Percentiles rank a stretch among this genome's conserved stretches.
These are phyloP conservation scores for Neoscytalidium dimidiatum DNA, from an alignment of 2,329 filamentous ascomycete species.

Conservation along the genomic window DNA sequence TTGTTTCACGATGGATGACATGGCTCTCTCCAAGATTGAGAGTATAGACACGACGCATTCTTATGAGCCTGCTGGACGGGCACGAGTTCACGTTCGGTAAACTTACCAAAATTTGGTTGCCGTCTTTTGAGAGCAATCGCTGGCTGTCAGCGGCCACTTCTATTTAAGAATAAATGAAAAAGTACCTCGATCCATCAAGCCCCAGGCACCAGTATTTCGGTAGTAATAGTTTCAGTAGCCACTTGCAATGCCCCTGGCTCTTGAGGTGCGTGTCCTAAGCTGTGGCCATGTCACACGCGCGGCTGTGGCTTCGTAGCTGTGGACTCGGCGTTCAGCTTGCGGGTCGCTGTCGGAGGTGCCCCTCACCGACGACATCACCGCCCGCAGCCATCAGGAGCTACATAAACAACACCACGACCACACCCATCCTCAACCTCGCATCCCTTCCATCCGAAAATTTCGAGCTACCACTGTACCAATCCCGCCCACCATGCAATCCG, in stretches of 20 bases:
- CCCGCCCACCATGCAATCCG: conserved; percentile 68
- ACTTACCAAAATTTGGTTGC: conserved; percentile 10
- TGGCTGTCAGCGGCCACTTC: background rate
- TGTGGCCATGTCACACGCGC: background rate
- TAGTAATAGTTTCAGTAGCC: too few species aligned
- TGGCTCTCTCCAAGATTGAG: background rate
- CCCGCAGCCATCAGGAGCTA: conserved; percentile 18
- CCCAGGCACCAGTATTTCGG: background rate
- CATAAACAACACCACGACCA: conserved; percentile 9
- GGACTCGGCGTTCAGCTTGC: background rate
- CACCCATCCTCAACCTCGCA: background rate
- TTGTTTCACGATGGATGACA: background rate
- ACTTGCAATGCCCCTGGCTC: too few species aligned
- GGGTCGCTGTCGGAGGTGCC: background rate
- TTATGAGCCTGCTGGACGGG: background rate
- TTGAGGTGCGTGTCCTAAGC: too few species aligned
- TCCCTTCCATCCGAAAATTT: background rate
- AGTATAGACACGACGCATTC: background rate
- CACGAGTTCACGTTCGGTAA: background rate
- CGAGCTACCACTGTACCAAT: background rate
- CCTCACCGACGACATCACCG: conserved; percentile 17
- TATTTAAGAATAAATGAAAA: background rate
- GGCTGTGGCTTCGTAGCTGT: background rate
- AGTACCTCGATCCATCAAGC: background rate
- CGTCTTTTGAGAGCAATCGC: background rate